Conservation (phyloP, 768 basidiomycete species). For the Macrolepiota dolichaula region DNA sequence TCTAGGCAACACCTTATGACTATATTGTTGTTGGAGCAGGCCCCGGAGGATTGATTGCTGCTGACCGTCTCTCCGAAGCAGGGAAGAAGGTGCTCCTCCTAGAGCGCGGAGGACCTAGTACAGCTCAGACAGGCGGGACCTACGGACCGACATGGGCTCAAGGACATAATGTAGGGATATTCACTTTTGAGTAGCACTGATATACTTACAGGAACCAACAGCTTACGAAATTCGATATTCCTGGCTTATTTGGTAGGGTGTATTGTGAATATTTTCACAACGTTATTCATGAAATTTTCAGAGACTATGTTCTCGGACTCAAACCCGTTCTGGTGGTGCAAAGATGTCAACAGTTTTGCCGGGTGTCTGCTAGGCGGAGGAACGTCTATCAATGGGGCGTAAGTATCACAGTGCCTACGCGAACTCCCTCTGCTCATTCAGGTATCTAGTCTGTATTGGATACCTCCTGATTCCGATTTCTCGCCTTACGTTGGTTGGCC, state of each 20-base stretch:
- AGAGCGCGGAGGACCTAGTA: conserved; percentile 63
- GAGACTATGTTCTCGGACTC: conserved; percentile 62
- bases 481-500: conserved; percentile 51
- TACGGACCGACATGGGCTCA: conserved; percentile 46
- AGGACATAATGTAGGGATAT: neutral
- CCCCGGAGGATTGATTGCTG: conserved; percentile 54
- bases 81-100: conserved; percentile 62
- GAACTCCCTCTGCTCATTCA: neutral
- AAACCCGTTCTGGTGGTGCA: conserved; percentile 64
- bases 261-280: neutral
- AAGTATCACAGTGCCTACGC: neutral
- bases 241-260: conserved; percentile 47
- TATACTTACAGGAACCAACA: neutral
- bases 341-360: conserved; percentile 60
- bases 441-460: conserved; percentile 45
- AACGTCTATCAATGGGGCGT: conserved; percentile 57
- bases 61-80: conserved; percentile 56
- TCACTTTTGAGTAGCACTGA: neutral
- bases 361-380: conserved; percentile 67
- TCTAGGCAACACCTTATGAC: conserved; percentile 36
- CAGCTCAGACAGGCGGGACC: conserved; percentile 58
- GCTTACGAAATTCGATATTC: conserved; percentile 59
- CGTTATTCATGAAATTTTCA: conserved; percentile 8
- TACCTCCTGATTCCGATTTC: conserved; percentile 49
- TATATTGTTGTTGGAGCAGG: conserved; percentile 59